Base-by-base conservation (phyloP, 371 early-diverging fungal species). In the Lichtheimia hyalospora region DNA sequence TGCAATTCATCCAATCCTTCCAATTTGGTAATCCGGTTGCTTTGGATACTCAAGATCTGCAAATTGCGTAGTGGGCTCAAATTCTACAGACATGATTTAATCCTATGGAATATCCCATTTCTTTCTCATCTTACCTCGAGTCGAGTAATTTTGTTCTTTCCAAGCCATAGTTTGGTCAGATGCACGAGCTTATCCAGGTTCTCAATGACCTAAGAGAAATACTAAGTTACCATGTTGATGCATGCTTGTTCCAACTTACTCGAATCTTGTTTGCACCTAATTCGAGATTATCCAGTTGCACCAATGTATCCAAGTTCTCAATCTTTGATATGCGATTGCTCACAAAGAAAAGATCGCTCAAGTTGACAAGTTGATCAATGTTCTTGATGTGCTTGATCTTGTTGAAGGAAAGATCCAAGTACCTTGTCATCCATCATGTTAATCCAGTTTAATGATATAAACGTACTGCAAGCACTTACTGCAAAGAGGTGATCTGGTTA, bases 261-360 rank as follows among this genome's bases (percentile, higher is more conserved):
- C 96, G 79, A 63, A 98, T 93, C 13, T 93, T 85, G 71, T 98
- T 98, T 7, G 95, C 96, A 15, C 98, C 98, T 1, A 98, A 83
- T 67, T 98, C 98, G 49, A 98, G 74, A 63, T 91, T 92, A 6
- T 80, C 84, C 14, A 98, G 58, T 46, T 86, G 75, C 6, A 78
- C 73, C 24, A 96, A 71, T 0, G 70, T 66, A 34, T 77, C 74
- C 60, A 98, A 73, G 51, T 91, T 87, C 57, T 92, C 88, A 53
- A 95, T 93, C 1, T 69, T 79, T 3, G 83, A 73, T 40, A 95
- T 90, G 67, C 89, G 88, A 81, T 95, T 95, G 68, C 88, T 87
- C 60, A 93, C 94, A 68, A 95, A 87, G 67, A 84, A 95, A 39
- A 95, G 61, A 43, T 91, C 82, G 3, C 62, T 68, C 21, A 96